Evolutionary conservation across 1,139 yeast genomes (phyloP), one percentile per base, ranked within the genome.

Genomic region (Diutina scorzettiae): DNA sequence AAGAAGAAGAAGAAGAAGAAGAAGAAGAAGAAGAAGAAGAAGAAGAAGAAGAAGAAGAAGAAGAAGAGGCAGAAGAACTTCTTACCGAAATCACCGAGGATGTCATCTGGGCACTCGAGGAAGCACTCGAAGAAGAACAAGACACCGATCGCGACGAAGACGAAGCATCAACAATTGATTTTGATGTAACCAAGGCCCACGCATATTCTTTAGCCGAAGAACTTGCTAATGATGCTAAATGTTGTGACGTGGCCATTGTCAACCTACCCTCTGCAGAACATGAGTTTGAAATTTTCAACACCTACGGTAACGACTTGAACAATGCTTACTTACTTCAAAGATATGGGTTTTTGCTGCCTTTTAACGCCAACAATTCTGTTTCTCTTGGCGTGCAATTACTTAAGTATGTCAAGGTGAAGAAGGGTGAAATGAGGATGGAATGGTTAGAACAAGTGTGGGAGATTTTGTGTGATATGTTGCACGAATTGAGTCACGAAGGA

Each of bases 261-360:
- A 53, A 54, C 5, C 52, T 58, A 2, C 70, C 83, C 1, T 44
- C 53, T 2, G 54, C 62, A 23, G 72, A 73, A n/a, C 54, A 64
- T 14, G 50, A 51, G 3, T 56, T 50, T 44, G 95, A 86, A 53
- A 57, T 86, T 11, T 81, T 77, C 64, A 84, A 83, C 57, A 77
- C 91, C 0, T 85, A 84, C 52, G 95, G 95, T 0, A 79, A 79
- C 37, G 65, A 63, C 34, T 63, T 79, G 37, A 64, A 81, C 14
- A 84, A 83, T 50, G 69, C 83, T 0, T 70, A 75, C 40, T 62
- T 86, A 33, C 58, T 86, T 14, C 78, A 86, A 21, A 69, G 84
- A 45, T 86, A 85, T 53, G 95, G 95, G 0, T 85, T 86, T 55
- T 72, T 81, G 5, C 65, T 44, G 19, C 72, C 31, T 59, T 63